These are phyloP conservation scores for Bjerkandera adusta DNA, from an alignment of 1,284 basidiomycete genomes.

Conservation along the genomic window DNA sequence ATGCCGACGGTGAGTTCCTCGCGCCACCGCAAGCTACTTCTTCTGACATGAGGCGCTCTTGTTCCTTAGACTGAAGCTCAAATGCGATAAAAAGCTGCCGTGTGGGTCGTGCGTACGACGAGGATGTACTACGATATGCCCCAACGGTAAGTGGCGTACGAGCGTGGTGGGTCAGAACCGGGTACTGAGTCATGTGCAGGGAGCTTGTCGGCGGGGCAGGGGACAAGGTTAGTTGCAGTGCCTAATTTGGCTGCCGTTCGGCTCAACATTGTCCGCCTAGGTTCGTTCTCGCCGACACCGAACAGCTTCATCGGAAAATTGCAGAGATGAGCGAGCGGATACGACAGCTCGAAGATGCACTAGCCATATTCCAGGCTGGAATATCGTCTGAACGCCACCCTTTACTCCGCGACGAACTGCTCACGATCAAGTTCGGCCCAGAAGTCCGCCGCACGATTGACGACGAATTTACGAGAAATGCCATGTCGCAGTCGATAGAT, in stretches of 20 bases:
- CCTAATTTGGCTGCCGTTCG: neutral
- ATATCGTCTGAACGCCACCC: conserved; percentile 55
- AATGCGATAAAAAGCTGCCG: conserved; percentile 75
- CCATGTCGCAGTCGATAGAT: conserved; percentile 28
- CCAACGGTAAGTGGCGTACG: conserved; percentile 50
- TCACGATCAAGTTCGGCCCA: conserved; percentile 61
- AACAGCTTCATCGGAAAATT: conserved; percentile 72
- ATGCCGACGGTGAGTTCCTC: conserved; percentile 54
- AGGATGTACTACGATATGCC: conserved; percentile 74
- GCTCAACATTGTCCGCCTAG: conserved; percentile 32
- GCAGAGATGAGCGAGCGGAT: conserved; percentile 73
- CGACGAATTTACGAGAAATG: conserved; percentile 29
- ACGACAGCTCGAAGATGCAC: conserved; percentile 71
- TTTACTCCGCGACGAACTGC: conserved; percentile 56
- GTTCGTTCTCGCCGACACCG: conserved; percentile 77
- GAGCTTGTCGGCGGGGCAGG: conserved; percentile 31
- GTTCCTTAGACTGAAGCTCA: conserved; percentile 63
- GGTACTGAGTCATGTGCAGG: conserved; percentile 18
- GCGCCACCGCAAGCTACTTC: neutral
- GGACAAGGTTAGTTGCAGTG: conserved; percentile 25
- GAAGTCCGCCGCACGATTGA: conserved; percentile 32
- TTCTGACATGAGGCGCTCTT: neutral
- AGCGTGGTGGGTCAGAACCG: neutral
- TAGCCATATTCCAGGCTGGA: conserved; percentile 56
- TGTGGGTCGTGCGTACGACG: conserved; percentile 73